phyloP scores from a whole-genome alignment of 208 protist species.

The Wallacemonas collosoma region DNA sequence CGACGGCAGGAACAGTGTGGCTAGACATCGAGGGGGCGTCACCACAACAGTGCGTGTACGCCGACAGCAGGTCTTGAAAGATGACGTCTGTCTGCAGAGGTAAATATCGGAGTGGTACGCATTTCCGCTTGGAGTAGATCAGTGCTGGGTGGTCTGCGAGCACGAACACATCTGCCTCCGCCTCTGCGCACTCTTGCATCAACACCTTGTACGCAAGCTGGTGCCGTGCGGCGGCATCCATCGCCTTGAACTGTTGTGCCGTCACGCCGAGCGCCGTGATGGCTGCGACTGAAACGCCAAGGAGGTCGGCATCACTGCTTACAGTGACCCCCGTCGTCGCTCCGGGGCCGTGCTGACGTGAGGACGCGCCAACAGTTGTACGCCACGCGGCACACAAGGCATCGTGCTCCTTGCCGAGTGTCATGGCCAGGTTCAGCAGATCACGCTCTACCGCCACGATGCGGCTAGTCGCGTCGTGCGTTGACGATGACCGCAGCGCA shows the following conservation, averaged over 20 bases:
- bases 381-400: slow-evolving; percentile 7
- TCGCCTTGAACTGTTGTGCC: neutral
- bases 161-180: slow-evolving; percentile 31
- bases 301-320: neutral
- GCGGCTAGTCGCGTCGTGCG: slow-evolving; percentile 12
- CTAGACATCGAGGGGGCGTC: neutral
- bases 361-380: neutral
- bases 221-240: slow-evolving; percentile 5
- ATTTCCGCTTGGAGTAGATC: slow-evolving; percentile 44
- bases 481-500: slow-evolving; percentile 20
- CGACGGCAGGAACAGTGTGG: neutral
- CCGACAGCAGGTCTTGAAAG: slow-evolving; percentile 26
- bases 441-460: slow-evolving; percentile 27
- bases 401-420: slow-evolving; percentile 22
- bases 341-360: too few relatives aligned
- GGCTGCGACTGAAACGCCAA: neutral
- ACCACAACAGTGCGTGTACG: slow-evolving; percentile 26
- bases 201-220: slow-evolving; percentile 9
- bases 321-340: neutral
- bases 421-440: slow-evolving; percentile 20
- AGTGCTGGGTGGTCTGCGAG: slow-evolving; percentile 41
- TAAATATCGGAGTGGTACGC: slow-evolving; percentile 45
- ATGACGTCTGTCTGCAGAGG: slow-evolving; percentile 32
- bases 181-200: neutral
- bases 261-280: neutral